Conservation (phyloP, 2,329 filamentous ascomycete species). For the Gaeumannomyces tritici region DNA sequence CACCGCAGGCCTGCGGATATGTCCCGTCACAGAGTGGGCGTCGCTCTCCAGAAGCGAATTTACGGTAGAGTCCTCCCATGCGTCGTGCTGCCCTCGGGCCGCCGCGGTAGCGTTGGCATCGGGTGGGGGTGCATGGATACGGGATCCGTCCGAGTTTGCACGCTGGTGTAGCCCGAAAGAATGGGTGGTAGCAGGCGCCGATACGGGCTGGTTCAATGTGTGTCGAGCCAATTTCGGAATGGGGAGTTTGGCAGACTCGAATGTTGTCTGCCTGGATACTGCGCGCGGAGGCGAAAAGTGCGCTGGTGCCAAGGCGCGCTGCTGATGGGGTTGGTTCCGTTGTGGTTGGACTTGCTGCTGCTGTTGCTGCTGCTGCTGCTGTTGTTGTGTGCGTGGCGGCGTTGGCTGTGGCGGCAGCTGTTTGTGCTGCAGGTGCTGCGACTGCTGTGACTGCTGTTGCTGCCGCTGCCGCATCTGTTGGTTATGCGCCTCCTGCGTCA, state of each 20-base stretch:
- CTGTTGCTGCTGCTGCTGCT: not conserved
- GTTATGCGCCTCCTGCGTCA: not conserved
- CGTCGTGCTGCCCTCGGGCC: slow-evolving; percentile 14
- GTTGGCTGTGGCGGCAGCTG: slow-evolving; percentile 3
- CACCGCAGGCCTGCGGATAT: not conserved
- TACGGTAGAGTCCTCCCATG: slow-evolving; percentile 27
- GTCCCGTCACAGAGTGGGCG: not conserved
- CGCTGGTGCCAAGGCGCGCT: slow-evolving; percentile 7
- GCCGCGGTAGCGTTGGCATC: not conserved
- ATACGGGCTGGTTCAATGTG: slow-evolving; percentile 15
- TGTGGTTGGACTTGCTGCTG: not conserved
- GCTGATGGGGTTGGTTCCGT: slow-evolving; percentile 6
- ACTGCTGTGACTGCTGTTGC: slow-evolving; percentile 7
- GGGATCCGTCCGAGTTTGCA: slow-evolving; percentile 14
- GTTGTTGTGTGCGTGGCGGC: slow-evolving; percentile 6
- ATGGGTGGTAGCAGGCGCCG: slow-evolving; percentile 5
- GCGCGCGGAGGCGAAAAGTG: slow-evolving; percentile 19
- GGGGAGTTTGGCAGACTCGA: slow-evolving; percentile 25
- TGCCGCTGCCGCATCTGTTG: slow-evolving; percentile 4
- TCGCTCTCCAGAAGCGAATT: slow-evolving; percentile 18
- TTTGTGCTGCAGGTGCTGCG: slow-evolving; percentile 4
- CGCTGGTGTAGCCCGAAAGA: slow-evolving; percentile 2
- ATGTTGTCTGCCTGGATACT: slow-evolving; percentile 15
- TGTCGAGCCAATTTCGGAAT: slow-evolving; percentile 21
- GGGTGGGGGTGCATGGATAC: slow-evolving; percentile 7